Evolutionary conservation across 495 filamentous ascomycete genomes (phyloP), one percentile per base, ranked within the genome.

Genomic region (Darksidea phi): DNA sequence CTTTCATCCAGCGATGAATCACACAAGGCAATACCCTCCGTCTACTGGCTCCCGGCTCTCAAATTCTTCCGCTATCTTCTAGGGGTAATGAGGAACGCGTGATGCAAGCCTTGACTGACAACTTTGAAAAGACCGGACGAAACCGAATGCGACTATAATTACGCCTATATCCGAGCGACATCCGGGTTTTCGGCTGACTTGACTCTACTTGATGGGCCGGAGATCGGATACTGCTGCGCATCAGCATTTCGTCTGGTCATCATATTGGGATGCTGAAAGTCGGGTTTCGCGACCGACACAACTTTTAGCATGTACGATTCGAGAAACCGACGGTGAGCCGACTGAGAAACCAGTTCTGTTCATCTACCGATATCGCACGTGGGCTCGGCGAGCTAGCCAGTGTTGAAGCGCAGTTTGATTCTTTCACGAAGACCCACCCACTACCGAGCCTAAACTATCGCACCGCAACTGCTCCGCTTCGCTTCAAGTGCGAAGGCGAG

Each of bases 31-130:
- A 38, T 6, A 12, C 25, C 25, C 53, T 28, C 34, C 54, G 36
- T 57, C 57, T 32, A 67, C 59, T 67, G 64, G 48, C 51, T 57
- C 28, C 4, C n/a, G n/a, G n/a, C n/a, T n/a, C n/a, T n/a, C n/a
- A n/a, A n/a, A n/a, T n/a, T n/a, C n/a, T n/a, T n/a, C n/a, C n/a
- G n/a, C n/a, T n/a, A n/a, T n/a, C n/a, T n/a, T 24, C 8, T 17
- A 32, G 53, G 51, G 52, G 48, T 62, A 47, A 23, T 21, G 42
- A 24, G 18, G 51, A 25, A n/a, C 7, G n/a, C n/a, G n/a, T n/a
- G n/a, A n/a, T n/a, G n/a, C n/a, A n/a, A 2, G 15, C 21, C 25
- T 47, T 49, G 28, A n/a, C 23, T 48, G 48, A 32, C 21, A 42
- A 13, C 21, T 18, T 34, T 21, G 41, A n/a, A 10, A 2, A 43